These are phyloP conservation scores for Fonsecaea pedrosoi DNA, from an alignment of 2,329 filamentous ascomycete species.

Conservation along the genomic window DNA sequence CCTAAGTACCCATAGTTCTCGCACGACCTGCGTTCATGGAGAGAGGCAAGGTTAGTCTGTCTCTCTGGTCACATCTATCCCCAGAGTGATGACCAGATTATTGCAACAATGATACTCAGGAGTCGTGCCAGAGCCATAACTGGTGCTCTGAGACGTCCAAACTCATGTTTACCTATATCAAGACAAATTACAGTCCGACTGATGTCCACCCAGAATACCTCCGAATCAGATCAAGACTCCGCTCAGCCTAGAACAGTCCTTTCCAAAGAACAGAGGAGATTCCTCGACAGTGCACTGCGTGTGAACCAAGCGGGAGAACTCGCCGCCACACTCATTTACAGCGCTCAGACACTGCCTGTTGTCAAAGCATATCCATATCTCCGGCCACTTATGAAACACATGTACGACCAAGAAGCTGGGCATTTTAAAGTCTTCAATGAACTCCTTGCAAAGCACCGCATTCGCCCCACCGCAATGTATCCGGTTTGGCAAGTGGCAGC, in stretches of 20 bases:
- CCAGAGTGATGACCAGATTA: neutral
- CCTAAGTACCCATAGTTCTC: neutral
- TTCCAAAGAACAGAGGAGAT: conserved; percentile 73
- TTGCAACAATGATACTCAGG: conserved; percentile 11
- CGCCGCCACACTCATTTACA: conserved; percentile 94
- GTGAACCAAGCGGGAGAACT: conserved; percentile 98
- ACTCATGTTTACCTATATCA: neutral
- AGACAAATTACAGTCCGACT: conserved; percentile 1
- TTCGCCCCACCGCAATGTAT: conserved; percentile 91
- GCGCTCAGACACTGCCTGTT: conserved; percentile 82
- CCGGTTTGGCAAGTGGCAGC: conserved; percentile 86
- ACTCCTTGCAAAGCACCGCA: conserved; percentile 81
- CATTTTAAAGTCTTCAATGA: conserved; percentile 87
- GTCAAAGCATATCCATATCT: conserved; percentile 83
- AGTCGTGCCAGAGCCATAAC: neutral
- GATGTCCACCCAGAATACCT: conserved; percentile 23
- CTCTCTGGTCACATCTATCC: neutral
- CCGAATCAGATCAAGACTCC: conserved; percentile 40
- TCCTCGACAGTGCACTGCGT: conserved; percentile 79
- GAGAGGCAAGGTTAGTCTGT: neutral
- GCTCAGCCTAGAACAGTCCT: conserved; percentile 61
- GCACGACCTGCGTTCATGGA: neutral
- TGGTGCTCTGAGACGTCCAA: neutral
- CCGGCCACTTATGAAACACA: conserved; percentile 90
- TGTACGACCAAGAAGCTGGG: conserved; percentile 94